phyloP scores from a whole-genome alignment of 371 early-diverging fungal species.

The Mortierella polycephala region DNA sequence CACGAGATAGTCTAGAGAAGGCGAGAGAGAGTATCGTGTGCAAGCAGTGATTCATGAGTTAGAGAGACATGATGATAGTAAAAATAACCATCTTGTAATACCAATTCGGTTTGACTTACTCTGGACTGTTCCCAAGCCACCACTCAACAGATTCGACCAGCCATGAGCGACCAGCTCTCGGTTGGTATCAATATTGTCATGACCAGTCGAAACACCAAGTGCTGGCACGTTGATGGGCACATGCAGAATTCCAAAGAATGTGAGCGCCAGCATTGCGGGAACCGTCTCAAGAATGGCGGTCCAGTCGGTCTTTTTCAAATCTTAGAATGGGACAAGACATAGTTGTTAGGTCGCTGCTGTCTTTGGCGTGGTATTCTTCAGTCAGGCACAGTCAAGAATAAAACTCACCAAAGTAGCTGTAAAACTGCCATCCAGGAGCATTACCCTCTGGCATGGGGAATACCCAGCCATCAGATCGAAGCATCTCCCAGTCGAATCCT shows the following conservation, averaged over 20 bases:
- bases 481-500: constrained; percentile 69
- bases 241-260: constrained; percentile 94
- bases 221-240: constrained; percentile 96
- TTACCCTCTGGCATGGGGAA: constrained; percentile 79
- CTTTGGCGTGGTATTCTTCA: too few relatives aligned
- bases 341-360: too few relatives aligned
- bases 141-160: constrained; percentile 86
- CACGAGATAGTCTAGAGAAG: constrained; percentile 78
- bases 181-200: constrained; percentile 88
- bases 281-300: constrained; percentile 76
- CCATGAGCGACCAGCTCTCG: constrained; percentile 97
- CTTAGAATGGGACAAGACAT: constrained; percentile 20
- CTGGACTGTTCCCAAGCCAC: constrained; percentile 82
- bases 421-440: constrained; percentile 89
- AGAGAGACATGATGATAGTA: neutral
- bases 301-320: constrained; percentile 81
- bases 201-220: constrained; percentile 88
- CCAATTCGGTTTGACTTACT: constrained; percentile 61
- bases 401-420: constrained; percentile 74
- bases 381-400: neutral
- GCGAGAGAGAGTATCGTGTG: neutral
- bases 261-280: constrained; percentile 92
- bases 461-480: constrained; percentile 88
- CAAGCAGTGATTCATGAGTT: neutral
- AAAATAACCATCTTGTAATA: constrained; percentile 1